Evolutionary conservation across 2,329 filamentous ascomycete species (phyloP).

Genomic region (Alternaria dauci): DNA sequence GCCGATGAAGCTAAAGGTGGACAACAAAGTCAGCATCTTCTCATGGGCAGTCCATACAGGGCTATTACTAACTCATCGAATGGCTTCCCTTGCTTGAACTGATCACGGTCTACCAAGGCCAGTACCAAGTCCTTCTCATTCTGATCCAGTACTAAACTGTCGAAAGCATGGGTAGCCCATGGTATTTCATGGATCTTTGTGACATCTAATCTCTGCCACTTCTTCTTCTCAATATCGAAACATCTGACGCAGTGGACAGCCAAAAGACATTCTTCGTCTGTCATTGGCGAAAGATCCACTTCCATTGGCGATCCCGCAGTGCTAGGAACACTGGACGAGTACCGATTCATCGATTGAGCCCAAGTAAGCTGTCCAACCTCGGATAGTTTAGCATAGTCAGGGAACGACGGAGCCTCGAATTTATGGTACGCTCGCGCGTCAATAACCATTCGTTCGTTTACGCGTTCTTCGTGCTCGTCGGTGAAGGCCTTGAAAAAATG

Average conservation of each 20-base stretch:
- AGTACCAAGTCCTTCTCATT: conserved; percentile 60
- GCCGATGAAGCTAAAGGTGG: background rate
- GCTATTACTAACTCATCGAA: conserved; percentile 54
- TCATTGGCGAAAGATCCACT: conserved; percentile 19
- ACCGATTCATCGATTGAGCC: conserved; percentile 25
- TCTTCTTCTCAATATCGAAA: conserved; percentile 31
- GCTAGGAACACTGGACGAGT: conserved; percentile 7
- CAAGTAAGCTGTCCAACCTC: conserved; percentile 23
- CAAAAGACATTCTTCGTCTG: conserved; percentile 24
- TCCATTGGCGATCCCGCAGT: conserved; percentile 3
- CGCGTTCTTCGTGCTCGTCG: background rate
- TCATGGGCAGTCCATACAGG: conserved; percentile 38
- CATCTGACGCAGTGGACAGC: conserved; percentile 17
- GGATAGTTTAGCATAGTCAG: conserved; percentile 14
- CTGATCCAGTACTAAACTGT: conserved; percentile 58
- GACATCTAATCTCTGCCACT: conserved; percentile 23
- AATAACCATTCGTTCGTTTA: conserved; percentile 2
- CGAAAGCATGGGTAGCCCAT: conserved; percentile 58
- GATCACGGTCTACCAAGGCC: conserved; percentile 56
- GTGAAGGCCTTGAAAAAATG: conserved; percentile 51
- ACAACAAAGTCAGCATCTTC: conserved; percentile 17
- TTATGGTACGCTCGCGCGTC: conserved; percentile 26
- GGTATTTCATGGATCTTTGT: conserved; percentile 52
- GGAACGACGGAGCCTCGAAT: conserved; percentile 7
- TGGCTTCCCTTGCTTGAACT: conserved; percentile 37